These are phyloP conservation scores for Penicillium griseofulvum DNA, from an alignment of 2,329 filamentous ascomycete species.

Conservation along the genomic window DNA sequence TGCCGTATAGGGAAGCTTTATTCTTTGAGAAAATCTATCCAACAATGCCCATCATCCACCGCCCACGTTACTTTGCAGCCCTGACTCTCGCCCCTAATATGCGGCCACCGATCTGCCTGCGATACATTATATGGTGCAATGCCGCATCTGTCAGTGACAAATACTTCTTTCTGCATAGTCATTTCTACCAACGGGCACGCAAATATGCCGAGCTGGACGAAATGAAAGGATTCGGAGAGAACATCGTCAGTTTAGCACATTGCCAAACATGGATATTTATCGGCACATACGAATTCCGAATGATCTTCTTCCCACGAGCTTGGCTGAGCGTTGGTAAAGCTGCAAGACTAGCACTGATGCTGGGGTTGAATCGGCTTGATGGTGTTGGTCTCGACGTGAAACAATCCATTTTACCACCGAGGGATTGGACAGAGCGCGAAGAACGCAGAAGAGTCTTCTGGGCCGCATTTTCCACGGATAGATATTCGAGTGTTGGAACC, in stretches of 20 bases:
- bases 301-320: constrained; percentile 94
- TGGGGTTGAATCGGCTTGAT: constrained; percentile 85
- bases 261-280: constrained; percentile 81
- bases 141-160: constrained; percentile 84
- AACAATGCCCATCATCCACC: constrained; percentile 84
- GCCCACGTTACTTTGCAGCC: constrained; percentile 78
- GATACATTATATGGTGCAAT: constrained; percentile 95
- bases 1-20: constrained; percentile 63
- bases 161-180: constrained; percentile 72
- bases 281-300: constrained; percentile 87
- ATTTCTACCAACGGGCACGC: constrained; percentile 84
- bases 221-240: constrained; percentile 87
- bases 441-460: constrained; percentile 91
- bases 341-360: constrained; percentile 83
- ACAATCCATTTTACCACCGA: constrained; percentile 79
- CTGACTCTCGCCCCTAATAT: constrained; percentile 86
- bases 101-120: constrained; percentile 79
- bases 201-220: constrained; percentile 90
- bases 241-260: constrained; percentile 80
- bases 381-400: constrained; percentile 83
- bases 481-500: constrained; percentile 92
- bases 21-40: constrained; percentile 91
- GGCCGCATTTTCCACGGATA: constrained; percentile 86
- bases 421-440: constrained; percentile 91
- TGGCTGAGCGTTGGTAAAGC: constrained; percentile 89